Evolutionary conservation across 257 asterid species (phyloP).

Genomic region (Plectranthus barbatus): DNA sequence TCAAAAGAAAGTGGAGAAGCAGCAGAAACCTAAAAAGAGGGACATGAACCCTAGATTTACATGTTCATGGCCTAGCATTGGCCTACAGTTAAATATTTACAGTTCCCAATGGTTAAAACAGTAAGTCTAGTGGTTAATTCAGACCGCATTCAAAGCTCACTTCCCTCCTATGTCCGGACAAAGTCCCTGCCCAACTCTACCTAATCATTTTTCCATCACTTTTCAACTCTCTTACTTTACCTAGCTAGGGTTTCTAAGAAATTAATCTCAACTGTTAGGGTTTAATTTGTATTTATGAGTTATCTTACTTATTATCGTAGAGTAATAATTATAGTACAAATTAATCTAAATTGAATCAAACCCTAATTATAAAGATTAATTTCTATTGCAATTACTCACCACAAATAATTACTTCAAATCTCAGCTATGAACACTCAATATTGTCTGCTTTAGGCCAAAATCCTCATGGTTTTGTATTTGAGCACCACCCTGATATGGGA

Average conservation of each 20-base stretch:
- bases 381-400: too few relatives aligned
- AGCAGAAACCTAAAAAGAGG: slow-evolving; percentile 10
- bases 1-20: slow-evolving; percentile 5
- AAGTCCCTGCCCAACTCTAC: not conserved
- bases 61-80: not conserved
- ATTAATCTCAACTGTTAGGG: too few relatives aligned
- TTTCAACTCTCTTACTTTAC: not conserved
- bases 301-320: too few relatives aligned
- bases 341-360: too few relatives aligned
- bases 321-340: too few relatives aligned
- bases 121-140: not conserved
- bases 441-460: too few relatives aligned
- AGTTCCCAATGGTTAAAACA: not conserved
- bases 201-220: not conserved
- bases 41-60: slow-evolving; percentile 6
- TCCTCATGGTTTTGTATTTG: too few relatives aligned
- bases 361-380: too few relatives aligned
- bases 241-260: not conserved
- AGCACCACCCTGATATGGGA: too few relatives aligned
- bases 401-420: too few relatives aligned
- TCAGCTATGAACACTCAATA: too few relatives aligned
- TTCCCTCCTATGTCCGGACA: not conserved
- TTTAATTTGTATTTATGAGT: too few relatives aligned
- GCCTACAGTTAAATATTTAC: not conserved
- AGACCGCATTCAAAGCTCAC: not conserved